phyloP scores from a whole-genome alignment of 2,329 filamentous ascomycete species.

The Alternaria gaisen region DNA sequence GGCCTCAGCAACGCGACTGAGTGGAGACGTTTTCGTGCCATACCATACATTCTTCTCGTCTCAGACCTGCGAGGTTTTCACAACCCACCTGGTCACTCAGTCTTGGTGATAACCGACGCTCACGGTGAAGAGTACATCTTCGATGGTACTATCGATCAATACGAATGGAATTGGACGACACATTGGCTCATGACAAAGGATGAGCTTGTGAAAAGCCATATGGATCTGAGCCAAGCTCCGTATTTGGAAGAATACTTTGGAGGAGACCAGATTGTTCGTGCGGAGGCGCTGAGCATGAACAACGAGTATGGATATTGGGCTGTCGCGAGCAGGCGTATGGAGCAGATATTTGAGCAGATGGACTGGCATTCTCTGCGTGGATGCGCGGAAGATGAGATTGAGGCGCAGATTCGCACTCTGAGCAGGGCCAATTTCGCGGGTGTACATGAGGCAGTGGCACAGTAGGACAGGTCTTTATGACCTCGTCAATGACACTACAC shows the following conservation, averaged over 20 bases:
- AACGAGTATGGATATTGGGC: neutral
- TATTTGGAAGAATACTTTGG: neutral
- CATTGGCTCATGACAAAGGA: conserved; percentile 2
- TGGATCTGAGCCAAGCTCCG: neutral
- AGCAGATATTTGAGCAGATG: neutral
- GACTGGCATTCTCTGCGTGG: neutral
- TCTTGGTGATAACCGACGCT: neutral
- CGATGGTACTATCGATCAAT: conserved; percentile 4
- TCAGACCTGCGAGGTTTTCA: neutral
- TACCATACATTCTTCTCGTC: neutral
- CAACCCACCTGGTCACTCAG: neutral
- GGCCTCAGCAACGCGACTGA: neutral
- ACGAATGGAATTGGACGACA: neutral
- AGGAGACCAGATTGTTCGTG: neutral
- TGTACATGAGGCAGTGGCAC: neutral
- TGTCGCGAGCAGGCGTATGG: neutral
- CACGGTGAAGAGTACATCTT: neutral
- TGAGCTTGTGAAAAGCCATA: neutral
- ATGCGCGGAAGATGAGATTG: neutral
- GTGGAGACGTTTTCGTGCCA: neutral
- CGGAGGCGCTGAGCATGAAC: neutral
- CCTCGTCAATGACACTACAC: neutral
- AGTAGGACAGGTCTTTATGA: neutral
- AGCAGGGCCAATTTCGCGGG: neutral
- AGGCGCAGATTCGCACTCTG: neutral